phyloP scores from a whole-genome alignment of 2,329 filamentous ascomycete species.

The Fusarium sp. region DNA sequence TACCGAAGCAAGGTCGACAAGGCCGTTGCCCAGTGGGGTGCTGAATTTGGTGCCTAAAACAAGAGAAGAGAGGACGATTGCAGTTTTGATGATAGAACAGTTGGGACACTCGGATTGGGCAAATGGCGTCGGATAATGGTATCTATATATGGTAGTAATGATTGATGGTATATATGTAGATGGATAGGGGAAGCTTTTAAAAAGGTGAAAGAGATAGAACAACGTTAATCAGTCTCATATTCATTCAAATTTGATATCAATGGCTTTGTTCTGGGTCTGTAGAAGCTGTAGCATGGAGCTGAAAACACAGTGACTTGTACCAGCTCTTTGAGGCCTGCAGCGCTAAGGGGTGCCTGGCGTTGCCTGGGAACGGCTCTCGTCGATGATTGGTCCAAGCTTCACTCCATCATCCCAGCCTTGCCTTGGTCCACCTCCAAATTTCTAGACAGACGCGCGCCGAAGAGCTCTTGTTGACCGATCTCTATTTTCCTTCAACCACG shows the following conservation, averaged over 20 bases:
- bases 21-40: slow-evolving; percentile 56
- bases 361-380: slow-evolving; percentile 25
- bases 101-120: slow-evolving; percentile 12
- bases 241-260: neutral
- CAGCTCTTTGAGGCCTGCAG: slow-evolving; percentile 5
- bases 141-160: slow-evolving; percentile 21
- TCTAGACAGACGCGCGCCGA: slow-evolving; percentile 46
- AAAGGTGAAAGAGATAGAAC: slow-evolving; percentile 26
- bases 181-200: slow-evolving; percentile 4
- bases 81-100: slow-evolving; percentile 7
- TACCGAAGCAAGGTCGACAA: slow-evolving; percentile 85
- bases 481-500: slow-evolving; percentile 27
- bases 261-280: neutral
- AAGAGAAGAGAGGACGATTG: neutral
- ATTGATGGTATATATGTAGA: slow-evolving; percentile 13
- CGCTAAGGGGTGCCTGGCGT: slow-evolving; percentile 24
- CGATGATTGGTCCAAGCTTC: slow-evolving; percentile 52
- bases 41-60: slow-evolving; percentile 44
- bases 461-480: slow-evolving; percentile 36
- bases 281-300: neutral
- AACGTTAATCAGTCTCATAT: neutral
- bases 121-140: slow-evolving; percentile 23
- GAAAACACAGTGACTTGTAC: neutral
- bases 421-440: slow-evolving; percentile 44
- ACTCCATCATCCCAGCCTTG: slow-evolving; percentile 46